Evolutionary conservation across 2,329 filamentous ascomycete species (phyloP), one percentile per base, ranked within the genome.

Genomic region (Catunica adiposa): DNA sequence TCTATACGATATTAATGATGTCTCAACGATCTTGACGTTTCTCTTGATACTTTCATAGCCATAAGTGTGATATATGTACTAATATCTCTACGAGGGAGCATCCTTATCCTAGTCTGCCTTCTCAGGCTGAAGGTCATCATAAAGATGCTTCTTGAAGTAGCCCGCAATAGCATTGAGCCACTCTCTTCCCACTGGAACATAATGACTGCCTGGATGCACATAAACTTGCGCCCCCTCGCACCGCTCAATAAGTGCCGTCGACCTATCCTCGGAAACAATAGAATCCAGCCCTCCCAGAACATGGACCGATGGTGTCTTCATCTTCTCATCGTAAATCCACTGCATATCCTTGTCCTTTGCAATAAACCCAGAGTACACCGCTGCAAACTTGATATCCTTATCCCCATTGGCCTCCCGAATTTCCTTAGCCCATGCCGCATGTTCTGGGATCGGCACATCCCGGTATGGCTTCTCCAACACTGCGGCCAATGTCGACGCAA

Each of bases 151-250:
- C 62, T 67, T 71, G 56, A 92, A 79, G 64, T 89, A 94, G 0
- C 75, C 79, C 3, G 84, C 81, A 61, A 94, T 69, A 31, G 83
- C 83, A 72, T 83, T 82, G 20, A 83, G 79, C 77, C 84, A 92
- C 61, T 89, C 84, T 70, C 84, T 87, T 61, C 83, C 80, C 58
- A 88, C 81, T 0, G 90, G 90, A 63, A 96, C 78, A 64, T 94
- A 89, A 67, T 97, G 90, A 0, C 89, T 89, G 6, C 90, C 90
- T 1, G 90, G 89, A 68, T 94, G 88, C 62, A 84, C 77, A 62
- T 79, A 64, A 60, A 79, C 72, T 64, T 73, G 48, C 0, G 74
- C 71, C 61, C 73, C 73, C 60, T 66, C 75, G 66, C 78, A 89
- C 58, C 71, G 73, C 23, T 88, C 80, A 2, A 85, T 74, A 57